Conservation (phyloP, 371 early-diverging fungal species). For the Dichotomocladium elegans region DNA sequence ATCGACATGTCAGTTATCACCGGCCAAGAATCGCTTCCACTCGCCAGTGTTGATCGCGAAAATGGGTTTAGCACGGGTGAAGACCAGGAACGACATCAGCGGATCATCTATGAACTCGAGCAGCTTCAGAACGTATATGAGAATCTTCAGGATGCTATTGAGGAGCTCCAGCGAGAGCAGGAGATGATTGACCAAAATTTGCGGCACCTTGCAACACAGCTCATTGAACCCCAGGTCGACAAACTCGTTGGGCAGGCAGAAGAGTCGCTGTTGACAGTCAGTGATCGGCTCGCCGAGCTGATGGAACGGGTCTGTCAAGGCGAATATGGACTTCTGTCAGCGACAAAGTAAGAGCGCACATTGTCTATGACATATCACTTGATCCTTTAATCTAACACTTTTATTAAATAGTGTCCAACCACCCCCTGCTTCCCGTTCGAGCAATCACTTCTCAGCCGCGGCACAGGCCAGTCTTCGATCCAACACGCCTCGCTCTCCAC, state of each 20-base stretch:
- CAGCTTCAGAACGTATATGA: slow-evolving; percentile 48
- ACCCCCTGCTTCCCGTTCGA: not conserved
- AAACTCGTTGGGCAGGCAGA: slow-evolving; percentile 32
- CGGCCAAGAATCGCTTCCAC: slow-evolving; percentile 6
- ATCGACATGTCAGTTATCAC: slow-evolving; percentile 8
- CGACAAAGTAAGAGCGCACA: not conserved
- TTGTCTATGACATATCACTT: too few relatives aligned
- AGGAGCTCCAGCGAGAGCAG: slow-evolving; percentile 40
- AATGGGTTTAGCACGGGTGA: slow-evolving; percentile 12
- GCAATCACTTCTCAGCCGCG: slow-evolving; percentile 5
- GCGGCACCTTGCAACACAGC: slow-evolving; percentile 15
- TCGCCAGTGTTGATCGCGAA: not conserved
- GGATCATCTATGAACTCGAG: slow-evolving; percentile 56
- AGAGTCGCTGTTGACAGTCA: slow-evolving; percentile 27
- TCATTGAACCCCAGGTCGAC: slow-evolving; percentile 45
- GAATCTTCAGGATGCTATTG: slow-evolving; percentile 30
- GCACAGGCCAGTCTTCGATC: slow-evolving; percentile 1
- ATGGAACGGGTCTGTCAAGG: slow-evolving; percentile 33
- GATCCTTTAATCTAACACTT: too few relatives aligned
- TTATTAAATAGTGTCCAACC: not conserved
- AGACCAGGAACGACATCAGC: slow-evolving; percentile 51
- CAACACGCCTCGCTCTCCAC: slow-evolving; percentile 1
- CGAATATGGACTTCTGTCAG: slow-evolving; percentile 22
- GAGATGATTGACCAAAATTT: slow-evolving; percentile 28
- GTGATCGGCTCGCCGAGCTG: slow-evolving; percentile 30